These are phyloP conservation scores for Blepharisma japonicum DNA, from an alignment of 73 alveolate genomes.

Conservation along the genomic window DNA sequence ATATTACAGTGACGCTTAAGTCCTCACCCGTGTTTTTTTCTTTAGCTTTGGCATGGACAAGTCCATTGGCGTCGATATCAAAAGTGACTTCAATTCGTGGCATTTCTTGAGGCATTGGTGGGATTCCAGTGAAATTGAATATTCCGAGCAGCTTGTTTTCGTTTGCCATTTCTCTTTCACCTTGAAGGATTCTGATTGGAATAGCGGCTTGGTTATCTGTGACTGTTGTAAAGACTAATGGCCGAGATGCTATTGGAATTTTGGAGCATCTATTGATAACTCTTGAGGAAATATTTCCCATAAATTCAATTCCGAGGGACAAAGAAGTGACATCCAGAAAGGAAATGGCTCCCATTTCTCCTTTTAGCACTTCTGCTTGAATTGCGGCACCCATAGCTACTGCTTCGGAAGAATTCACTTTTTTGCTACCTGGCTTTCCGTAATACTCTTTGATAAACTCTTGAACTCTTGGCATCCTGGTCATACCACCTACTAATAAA, in stretches of 20 bases:
- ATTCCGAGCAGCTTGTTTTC: slow-evolving; percentile 84
- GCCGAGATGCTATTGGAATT: slow-evolving; percentile 86
- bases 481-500: slow-evolving; percentile 96
- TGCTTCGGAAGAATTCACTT: slow-evolving; percentile 87
- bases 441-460: slow-evolving; percentile 69
- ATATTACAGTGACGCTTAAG: slow-evolving; percentile 68
- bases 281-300: slow-evolving; percentile 83
- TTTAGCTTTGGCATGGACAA: slow-evolving; percentile 89
- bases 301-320: slow-evolving; percentile 87
- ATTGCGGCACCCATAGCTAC: slow-evolving; percentile 93
- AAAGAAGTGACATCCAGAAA: slow-evolving; percentile 96
- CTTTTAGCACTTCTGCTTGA: slow-evolving; percentile 79
- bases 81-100: slow-evolving; percentile 92
- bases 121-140: slow-evolving; percentile 86
- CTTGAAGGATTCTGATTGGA: slow-evolving; percentile 85
- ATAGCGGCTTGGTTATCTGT: slow-evolving; percentile 85
- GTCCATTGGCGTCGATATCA: slow-evolving; percentile 92
- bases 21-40: slow-evolving; percentile 85
- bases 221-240: slow-evolving; percentile 82
- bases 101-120: slow-evolving; percentile 72
- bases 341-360: slow-evolving; percentile 73
- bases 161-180: slow-evolving; percentile 90
- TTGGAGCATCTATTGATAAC: slow-evolving; percentile 89
- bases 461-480: slow-evolving; percentile 96
- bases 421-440: slow-evolving; percentile 61